A percentile compares a stretch with the other conserved stretches of the same genome.
These are phyloP conservation scores for Fusarium nelsonii DNA, from an alignment of 2,329 filamentous ascomycete genomes.

Conservation along the genomic window DNA sequence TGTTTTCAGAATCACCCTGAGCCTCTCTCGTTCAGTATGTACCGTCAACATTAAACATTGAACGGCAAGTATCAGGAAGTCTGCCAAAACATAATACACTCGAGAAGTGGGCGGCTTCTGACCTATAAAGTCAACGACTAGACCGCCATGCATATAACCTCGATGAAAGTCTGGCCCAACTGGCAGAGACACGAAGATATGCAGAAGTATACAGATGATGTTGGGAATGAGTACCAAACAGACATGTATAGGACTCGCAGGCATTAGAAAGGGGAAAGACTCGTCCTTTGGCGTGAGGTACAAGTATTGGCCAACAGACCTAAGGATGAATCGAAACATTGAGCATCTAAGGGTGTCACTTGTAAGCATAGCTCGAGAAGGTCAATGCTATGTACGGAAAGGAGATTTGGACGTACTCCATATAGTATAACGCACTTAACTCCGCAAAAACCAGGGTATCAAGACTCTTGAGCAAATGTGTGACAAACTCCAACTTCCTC, in stretches of 20 bases:
- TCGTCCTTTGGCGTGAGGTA: slow-evolving; percentile 74
- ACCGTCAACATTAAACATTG: slow-evolving; percentile 75
- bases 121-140: slow-evolving; percentile 76
- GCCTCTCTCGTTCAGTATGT: slow-evolving; percentile 69
- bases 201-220: slow-evolving; percentile 70
- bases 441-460: slow-evolving; percentile 74
- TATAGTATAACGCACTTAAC: slow-evolving; percentile 75
- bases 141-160: slow-evolving; percentile 75
- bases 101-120: slow-evolving; percentile 72
- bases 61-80: slow-evolving; percentile 66
- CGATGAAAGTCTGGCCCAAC: slow-evolving; percentile 70
- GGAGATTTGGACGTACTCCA: slow-evolving; percentile 67
- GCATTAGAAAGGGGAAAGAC: slow-evolving; percentile 65
- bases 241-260: slow-evolving; percentile 68
- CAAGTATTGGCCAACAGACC: slow-evolving; percentile 69
- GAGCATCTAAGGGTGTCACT: slow-evolving; percentile 65
- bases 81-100: slow-evolving; percentile 66
- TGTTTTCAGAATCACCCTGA: slow-evolving; percentile 62
- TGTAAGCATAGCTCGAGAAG: slow-evolving; percentile 28
- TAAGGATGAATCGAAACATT: slow-evolving; percentile 71
- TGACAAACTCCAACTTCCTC: slow-evolving; percentile 72
- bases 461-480: slow-evolving; percentile 69
- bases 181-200: slow-evolving; percentile 67
- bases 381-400: background rate
- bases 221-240: slow-evolving; percentile 70